Percentiles rank a stretch among this genome's conserved stretches.
These are phyloP conservation scores for Teunomyces funiuensis DNA, from an alignment of 805 yeast genomes.

Conservation along the genomic window DNA sequence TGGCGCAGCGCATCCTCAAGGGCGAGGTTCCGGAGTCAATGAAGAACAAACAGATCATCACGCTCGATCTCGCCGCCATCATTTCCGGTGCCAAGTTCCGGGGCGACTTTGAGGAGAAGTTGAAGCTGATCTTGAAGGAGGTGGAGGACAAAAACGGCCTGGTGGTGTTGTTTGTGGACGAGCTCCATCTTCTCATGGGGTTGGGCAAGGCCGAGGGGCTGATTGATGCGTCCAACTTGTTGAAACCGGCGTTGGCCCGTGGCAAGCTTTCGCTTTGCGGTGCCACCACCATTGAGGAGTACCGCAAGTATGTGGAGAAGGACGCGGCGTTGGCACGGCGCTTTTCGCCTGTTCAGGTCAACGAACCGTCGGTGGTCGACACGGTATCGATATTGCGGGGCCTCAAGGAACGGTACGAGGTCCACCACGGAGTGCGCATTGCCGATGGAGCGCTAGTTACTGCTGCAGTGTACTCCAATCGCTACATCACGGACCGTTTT, in stretches of 20 bases:
- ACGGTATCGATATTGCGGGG: slow-evolving; percentile 92
- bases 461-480: slow-evolving; percentile 84
- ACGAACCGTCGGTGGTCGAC: slow-evolving; percentile 88
- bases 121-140: slow-evolving; percentile 78
- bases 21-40: slow-evolving; percentile 95
- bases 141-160: slow-evolving; percentile 76
- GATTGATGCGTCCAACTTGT: slow-evolving; percentile 89
- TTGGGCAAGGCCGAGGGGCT: slow-evolving; percentile 93
- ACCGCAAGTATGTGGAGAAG: slow-evolving; percentile 88
- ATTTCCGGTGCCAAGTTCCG: slow-evolving; percentile 94
- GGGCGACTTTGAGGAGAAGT: slow-evolving; percentile 93
- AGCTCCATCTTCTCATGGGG: slow-evolving; percentile 84
- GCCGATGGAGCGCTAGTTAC: slow-evolving; percentile 91
- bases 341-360: slow-evolving; percentile 82
- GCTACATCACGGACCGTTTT: slow-evolving; percentile 88
- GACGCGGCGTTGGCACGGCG: slow-evolving; percentile 95
- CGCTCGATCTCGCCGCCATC: slow-evolving; percentile 83
- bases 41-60: slow-evolving; percentile 79
- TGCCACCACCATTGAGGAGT: slow-evolving; percentile 94
- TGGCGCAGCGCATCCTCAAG: slow-evolving; percentile 88
- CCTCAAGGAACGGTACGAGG: slow-evolving; percentile 89
- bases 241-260: slow-evolving; percentile 92
- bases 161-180: slow-evolving; percentile 84
- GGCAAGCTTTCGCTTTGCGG: slow-evolving; percentile 93
- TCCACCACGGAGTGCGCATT: slow-evolving; percentile 95